phyloP scores from a whole-genome alignment of 148 eudicot species.

The Fagopyrum homotropicum region DNA sequence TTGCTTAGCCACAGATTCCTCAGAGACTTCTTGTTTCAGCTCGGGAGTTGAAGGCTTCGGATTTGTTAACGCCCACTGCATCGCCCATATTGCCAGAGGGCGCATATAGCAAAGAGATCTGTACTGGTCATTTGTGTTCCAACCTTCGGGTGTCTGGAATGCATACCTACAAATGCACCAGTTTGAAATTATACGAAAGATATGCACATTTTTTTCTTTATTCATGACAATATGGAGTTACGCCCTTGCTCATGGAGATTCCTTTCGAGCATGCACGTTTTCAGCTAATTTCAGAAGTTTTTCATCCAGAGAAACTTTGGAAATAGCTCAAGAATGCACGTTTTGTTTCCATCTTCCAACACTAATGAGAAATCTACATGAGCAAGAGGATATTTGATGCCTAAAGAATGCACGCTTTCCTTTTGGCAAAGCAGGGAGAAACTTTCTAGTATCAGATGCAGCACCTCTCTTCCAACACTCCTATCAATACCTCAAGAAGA shows the following conservation, averaged over 20 bases:
- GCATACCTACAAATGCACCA: slow-evolving; percentile 23
- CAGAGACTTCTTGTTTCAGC: slow-evolving; percentile 19
- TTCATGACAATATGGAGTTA: not conserved
- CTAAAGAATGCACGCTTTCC: too few relatives aligned
- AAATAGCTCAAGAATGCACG: too few relatives aligned
- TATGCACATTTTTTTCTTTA: not conserved
- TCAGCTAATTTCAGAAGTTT: too few relatives aligned
- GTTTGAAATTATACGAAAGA: not conserved
- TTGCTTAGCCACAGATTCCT: slow-evolving; percentile 21
- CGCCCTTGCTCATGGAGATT: not conserved
- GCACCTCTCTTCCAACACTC: not conserved
- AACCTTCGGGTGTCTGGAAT: slow-evolving; percentile 46
- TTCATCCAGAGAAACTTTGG: too few relatives aligned
- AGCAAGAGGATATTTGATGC: too few relatives aligned
- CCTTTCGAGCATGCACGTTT: not conserved
- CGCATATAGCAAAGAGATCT: slow-evolving; percentile 48
- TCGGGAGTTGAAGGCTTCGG: slow-evolving; percentile 20
- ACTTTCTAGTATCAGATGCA: not conserved
- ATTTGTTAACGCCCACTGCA: slow-evolving; percentile 37
- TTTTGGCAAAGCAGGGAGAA: too few relatives aligned
- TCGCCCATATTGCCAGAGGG: slow-evolving; percentile 48
- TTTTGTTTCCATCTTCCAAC: too few relatives aligned
- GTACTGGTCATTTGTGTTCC: slow-evolving; percentile 39
- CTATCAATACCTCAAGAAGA: not conserved
- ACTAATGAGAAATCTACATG: too few relatives aligned